phyloP scores from a whole-genome alignment of 805 yeast species.

The Saccharomycopsis sp. region DNA sequence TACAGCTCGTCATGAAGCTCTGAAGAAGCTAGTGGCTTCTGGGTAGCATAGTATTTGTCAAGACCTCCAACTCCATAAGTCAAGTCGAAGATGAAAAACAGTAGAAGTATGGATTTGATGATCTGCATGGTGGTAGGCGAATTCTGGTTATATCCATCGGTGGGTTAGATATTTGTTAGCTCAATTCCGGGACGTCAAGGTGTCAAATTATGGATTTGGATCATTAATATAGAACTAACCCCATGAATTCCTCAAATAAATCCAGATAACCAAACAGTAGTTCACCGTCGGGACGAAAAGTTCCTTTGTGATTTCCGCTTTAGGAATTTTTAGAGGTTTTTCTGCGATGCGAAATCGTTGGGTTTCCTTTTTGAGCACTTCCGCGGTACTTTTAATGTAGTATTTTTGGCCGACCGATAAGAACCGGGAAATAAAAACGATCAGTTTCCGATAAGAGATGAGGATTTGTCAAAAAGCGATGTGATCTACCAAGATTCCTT shows the following conservation, averaged over 20 bases:
- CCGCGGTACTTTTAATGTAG: background rate
- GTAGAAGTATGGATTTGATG: background rate
- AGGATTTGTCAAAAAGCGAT: background rate
- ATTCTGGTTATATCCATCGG: background rate
- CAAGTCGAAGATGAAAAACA: background rate
- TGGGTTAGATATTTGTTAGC: background rate
- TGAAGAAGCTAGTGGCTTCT: background rate
- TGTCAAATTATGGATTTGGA: too few species aligned
- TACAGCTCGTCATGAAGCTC: background rate
- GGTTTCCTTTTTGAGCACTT: background rate
- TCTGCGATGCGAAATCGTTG: background rate
- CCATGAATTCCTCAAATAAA: too few species aligned
- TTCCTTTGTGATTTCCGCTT: background rate
- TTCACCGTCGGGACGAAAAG: too few species aligned
- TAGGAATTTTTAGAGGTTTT: background rate
- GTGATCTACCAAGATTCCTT: background rate
- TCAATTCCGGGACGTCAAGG: too few species aligned
- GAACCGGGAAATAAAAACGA: background rate
- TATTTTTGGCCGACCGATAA: background rate
- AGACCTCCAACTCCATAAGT: background rate
- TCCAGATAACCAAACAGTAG: too few species aligned
- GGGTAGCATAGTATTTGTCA: background rate
- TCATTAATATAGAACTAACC: too few species aligned
- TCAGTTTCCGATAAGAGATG: background rate
- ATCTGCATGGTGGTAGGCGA: background rate